Conservation (phyloP, 2,329 filamentous ascomycete species). For the Thermothelomyces thermophilus region DNA sequence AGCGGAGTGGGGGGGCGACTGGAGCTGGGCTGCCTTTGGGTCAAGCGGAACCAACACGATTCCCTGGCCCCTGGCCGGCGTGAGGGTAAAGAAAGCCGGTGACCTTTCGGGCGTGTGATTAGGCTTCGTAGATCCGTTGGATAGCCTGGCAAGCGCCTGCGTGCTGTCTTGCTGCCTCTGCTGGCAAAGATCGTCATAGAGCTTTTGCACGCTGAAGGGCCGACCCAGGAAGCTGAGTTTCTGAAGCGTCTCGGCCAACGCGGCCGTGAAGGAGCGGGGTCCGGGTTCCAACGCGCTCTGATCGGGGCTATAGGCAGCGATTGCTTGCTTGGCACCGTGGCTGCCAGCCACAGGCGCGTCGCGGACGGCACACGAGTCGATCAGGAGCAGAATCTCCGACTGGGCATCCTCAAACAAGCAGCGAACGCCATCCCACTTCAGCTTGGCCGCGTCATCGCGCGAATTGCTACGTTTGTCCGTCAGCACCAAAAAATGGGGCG, state of each 20-base stretch:
- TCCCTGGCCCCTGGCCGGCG: conserved; percentile 45
- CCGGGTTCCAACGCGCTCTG: conserved; percentile 38
- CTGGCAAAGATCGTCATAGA: conserved; percentile 50
- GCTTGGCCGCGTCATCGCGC: conserved; percentile 50
- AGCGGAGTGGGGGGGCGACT: conserved; percentile 27
- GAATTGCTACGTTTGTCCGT: conserved; percentile 42
- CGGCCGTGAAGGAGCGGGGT: conserved; percentile 53
- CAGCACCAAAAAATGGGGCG: conserved; percentile 16
- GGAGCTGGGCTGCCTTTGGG: conserved; percentile 27
- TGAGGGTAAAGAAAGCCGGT: conserved; percentile 51
- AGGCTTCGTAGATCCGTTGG: conserved; percentile 40
- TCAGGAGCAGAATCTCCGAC: conserved; percentile 55
- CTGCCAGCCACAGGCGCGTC: conserved; percentile 45
- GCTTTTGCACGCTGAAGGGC: conserved; percentile 50
- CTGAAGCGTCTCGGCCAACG: conserved; percentile 47
- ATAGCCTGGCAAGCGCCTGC: conserved; percentile 34
- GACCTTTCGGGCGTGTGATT: conserved; percentile 31
- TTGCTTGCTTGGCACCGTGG: conserved; percentile 54
- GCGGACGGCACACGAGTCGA: conserved; percentile 55
- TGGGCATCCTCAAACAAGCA: conserved; percentile 56
- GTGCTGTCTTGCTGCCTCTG: conserved; percentile 40
- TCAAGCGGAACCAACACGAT: conserved; percentile 47
- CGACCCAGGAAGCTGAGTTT: conserved; percentile 44
- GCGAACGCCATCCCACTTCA: conserved; percentile 58
- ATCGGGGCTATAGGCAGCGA: conserved; percentile 54